phyloP scores from a whole-genome alignment of 768 basidiomycete species.

The Suillus weaverae region DNA sequence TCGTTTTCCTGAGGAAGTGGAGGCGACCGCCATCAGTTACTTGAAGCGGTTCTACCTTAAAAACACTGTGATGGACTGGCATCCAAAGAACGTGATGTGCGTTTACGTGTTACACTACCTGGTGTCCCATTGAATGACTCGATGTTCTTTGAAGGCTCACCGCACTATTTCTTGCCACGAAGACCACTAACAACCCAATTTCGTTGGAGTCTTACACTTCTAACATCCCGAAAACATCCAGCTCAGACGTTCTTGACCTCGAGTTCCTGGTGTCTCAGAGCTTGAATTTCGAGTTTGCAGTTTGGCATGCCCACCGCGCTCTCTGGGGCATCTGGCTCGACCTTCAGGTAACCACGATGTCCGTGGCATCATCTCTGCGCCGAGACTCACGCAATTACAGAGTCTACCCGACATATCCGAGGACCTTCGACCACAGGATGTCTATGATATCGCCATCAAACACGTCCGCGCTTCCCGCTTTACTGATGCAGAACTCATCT shows the following conservation, averaged over 20 bases:
- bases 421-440: slow-evolving; percentile 46
- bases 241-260: slow-evolving; percentile 86
- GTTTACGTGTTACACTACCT: slow-evolving; percentile 24
- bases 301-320: slow-evolving; percentile 89
- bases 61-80: slow-evolving; percentile 99
- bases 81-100: slow-evolving; percentile 97
- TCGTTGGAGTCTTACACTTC: slow-evolving; percentile 82
- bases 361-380: slow-evolving; percentile 2
- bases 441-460: slow-evolving; percentile 66
- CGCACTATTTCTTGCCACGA: slow-evolving; percentile 90
- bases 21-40: slow-evolving; percentile 89
- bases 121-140: background rate
- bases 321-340: slow-evolving; percentile 89
- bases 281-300: slow-evolving; percentile 89
- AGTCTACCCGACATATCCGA: slow-evolving; percentile 52
- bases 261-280: slow-evolving; percentile 97
- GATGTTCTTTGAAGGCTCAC: slow-evolving; percentile 67
- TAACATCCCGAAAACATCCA: slow-evolving; percentile 77
- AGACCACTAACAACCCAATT: slow-evolving; percentile 95
- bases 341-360: slow-evolving; percentile 59
- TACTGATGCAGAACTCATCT: slow-evolving; percentile 90
- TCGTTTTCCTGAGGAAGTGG: slow-evolving; percentile 88
- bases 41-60: slow-evolving; percentile 96
- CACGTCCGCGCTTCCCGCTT: slow-evolving; percentile 79
- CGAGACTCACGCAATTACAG: slow-evolving; percentile 37